Evolutionary conservation across 306 rosid genomes (phyloP).

Genomic region (Rubus idaeus): DNA sequence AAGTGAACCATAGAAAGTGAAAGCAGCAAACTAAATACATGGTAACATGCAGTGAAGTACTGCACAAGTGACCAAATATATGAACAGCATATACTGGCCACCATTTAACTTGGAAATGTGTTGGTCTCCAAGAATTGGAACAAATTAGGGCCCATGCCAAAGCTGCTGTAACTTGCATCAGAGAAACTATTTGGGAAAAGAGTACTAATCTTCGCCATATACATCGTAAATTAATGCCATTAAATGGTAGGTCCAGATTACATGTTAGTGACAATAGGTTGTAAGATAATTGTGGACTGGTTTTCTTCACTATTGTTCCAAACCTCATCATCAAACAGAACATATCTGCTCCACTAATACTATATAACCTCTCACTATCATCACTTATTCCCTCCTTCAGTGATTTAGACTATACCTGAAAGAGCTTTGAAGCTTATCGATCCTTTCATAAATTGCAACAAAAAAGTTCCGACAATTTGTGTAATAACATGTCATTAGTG

Average conservation of each 20-base stretch:
- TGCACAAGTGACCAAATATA: not conserved
- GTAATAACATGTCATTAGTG: too few species aligned
- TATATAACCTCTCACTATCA: not conserved
- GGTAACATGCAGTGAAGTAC: not conserved
- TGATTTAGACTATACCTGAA: not conserved
- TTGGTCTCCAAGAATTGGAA: conserved; percentile 5
- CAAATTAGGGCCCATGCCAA: not conserved
- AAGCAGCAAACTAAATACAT: not conserved
- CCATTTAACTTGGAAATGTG: too few species aligned
- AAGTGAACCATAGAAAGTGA: conserved; percentile 10
- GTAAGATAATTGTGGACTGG: not conserved
- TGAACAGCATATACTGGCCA: not conserved
- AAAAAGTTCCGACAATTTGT: too few species aligned
- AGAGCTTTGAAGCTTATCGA: not conserved
- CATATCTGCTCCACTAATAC: not conserved
- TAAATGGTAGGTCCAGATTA: not conserved
- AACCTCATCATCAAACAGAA: conserved; percentile 2
- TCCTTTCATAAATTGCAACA: not conserved
- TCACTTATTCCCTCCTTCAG: not conserved
- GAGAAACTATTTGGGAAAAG: not conserved
- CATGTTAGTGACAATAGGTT: not conserved
- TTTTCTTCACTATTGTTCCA: not conserved
- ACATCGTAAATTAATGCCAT: not conserved
- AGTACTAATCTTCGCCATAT: not conserved
- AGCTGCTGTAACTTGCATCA: not conserved